Evolutionary conservation across 805 yeast genomes (phyloP).

Genomic region (Lipomyces starkeyi): DNA sequence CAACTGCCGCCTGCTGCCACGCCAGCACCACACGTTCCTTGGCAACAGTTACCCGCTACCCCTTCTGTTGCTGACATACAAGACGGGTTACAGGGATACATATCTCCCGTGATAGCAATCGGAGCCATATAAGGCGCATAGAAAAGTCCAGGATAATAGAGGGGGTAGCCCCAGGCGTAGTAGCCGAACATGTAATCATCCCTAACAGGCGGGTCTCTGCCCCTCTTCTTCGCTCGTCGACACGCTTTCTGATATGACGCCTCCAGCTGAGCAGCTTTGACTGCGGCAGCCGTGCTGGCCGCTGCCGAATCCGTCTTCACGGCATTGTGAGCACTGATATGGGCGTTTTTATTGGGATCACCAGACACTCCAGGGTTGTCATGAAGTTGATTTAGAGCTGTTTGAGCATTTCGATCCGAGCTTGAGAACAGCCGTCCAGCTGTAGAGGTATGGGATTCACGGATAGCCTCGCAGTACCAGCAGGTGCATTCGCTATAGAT

Average conservation of each 20-base stretch:
- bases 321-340: background rate
- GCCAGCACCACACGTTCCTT: conserved; percentile 10
- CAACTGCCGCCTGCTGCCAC: conserved; percentile 11
- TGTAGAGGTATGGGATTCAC: conserved; percentile 7
- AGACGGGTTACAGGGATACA: conserved; percentile 8
- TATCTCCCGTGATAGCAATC: background rate
- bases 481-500: conserved; percentile 10
- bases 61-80: conserved; percentile 8
- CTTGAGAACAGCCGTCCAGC: background rate
- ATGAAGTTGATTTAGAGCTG: conserved; percentile 4
- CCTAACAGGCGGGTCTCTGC: background rate
- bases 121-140: conserved; percentile 9
- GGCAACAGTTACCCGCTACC: conserved; percentile 10
- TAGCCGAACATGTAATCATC: conserved; percentile 7
- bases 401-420: conserved; percentile 1
- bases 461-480: conserved; percentile 14
- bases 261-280: conserved; percentile 8
- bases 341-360: conserved; percentile 9
- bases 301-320: background rate
- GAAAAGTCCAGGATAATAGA: conserved; percentile 2
- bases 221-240: conserved; percentile 13
- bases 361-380: conserved; percentile 4
- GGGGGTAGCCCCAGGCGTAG: conserved; percentile 11
- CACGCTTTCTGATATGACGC: conserved; percentile 1
- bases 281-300: background rate